Evolutionary conservation across 129 eudicot species (phyloP).

Genomic region (Flaveria sonorensis): DNA sequence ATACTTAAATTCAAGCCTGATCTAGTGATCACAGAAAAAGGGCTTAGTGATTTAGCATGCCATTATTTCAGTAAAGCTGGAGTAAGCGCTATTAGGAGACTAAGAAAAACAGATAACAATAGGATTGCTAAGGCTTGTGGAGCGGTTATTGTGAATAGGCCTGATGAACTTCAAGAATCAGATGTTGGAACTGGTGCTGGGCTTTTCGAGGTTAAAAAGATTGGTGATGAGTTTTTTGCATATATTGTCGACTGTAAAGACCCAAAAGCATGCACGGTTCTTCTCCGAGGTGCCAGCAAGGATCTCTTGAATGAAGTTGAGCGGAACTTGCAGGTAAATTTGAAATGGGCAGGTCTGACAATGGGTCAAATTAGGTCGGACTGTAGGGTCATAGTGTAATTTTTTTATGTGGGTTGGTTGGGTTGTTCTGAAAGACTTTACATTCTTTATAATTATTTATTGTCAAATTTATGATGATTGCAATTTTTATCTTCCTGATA

Average conservation of each 20-base stretch:
- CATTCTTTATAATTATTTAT: neutral
- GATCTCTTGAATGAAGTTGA: constrained; percentile 92
- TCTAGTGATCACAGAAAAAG: constrained; percentile 82
- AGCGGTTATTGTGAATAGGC: constrained; percentile 82
- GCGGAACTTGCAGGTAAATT: constrained; percentile 73
- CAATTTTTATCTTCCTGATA: neutral
- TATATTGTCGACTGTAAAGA: constrained; percentile 77
- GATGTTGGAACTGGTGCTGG: constrained; percentile 94
- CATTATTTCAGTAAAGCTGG: constrained; percentile 92
- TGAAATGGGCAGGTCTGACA: neutral
- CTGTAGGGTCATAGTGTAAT: neutral
- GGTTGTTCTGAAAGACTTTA: neutral
- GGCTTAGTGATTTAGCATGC: constrained; percentile 86
- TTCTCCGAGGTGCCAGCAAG: constrained; percentile 84
- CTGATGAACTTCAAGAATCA: constrained; percentile 87
- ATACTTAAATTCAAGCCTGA: constrained; percentile 87
- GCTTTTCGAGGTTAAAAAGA: constrained; percentile 76
- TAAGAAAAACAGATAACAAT: constrained; percentile 88
- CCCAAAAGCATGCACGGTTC: constrained; percentile 84
- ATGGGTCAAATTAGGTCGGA: neutral
- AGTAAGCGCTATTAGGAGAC: constrained; percentile 86
- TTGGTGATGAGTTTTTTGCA: constrained; percentile 86
- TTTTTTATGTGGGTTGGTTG: neutral
- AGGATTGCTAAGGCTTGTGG: constrained; percentile 90
- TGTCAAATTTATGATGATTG: neutral